Evolutionary conservation across 805 yeast genomes (phyloP), one percentile per base, ranked within the genome.

Genomic region (Candida argentea): DNA sequence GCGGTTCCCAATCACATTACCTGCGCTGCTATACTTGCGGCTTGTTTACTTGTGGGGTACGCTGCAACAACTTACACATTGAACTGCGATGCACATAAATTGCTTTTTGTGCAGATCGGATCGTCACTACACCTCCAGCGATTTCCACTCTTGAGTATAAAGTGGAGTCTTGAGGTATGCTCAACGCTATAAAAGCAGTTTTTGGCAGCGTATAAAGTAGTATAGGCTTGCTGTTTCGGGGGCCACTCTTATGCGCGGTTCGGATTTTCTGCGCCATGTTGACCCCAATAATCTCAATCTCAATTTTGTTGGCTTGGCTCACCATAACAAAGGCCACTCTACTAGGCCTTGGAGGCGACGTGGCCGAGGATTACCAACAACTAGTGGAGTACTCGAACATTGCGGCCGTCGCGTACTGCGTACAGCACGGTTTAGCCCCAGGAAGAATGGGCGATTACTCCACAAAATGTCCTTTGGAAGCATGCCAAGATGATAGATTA

Each of bases 11-110:
- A 12, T 55, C 64, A 4, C 44, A 39, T 27, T 62, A 62, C 36
- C 45, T 65, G 5, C 37, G 67, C 18, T 62, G 68, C 34, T 39
- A 43, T 8, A 40, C 36, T 17, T 62, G 68, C 37, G 67, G 67
- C 2, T 43, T 61, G 12, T 61, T 45, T 29, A 47, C 50, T 23
- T 62, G 68, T 34, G 52, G 62, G 32, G 65, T 61, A 6, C 44
- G 48, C 16, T 62, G 68, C 34, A 50, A 57, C 29, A 46, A 52
- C 17, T 37, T 57, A 2, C 68, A 61, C 32, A 53, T 46, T 29
- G 65, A 61, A 37, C 61, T 53, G 55, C 48, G 68, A 33, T 61
- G 68, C 33, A 37, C 33, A 10, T 53, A 34, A 27, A 10, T n/a
- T n/a, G n/a, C n/a, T n/a, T n/a, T n/a, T n/a, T n/a, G n/a, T n/a